These are phyloP conservation scores for Populus euphratica DNA, from an alignment of 345 rosid genomes.

Conservation along the genomic window DNA sequence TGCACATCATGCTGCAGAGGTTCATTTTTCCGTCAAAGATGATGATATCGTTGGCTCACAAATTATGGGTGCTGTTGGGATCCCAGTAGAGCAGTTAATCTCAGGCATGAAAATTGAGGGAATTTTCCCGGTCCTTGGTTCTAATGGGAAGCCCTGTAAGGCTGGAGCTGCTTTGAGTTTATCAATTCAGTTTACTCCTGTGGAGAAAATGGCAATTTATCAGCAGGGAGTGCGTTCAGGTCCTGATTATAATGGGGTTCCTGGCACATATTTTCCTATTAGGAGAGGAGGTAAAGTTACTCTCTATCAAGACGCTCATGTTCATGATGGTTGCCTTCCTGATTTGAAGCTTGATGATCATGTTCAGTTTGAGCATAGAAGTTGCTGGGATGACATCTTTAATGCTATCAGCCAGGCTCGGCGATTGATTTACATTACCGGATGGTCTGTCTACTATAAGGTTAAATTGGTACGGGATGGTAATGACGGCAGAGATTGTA, in stretches of 20 bases:
- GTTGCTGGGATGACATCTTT: slow-evolving; percentile 76
- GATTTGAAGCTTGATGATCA: slow-evolving; percentile 52
- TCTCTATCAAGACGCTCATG: slow-evolving; percentile 93
- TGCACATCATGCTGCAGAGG: slow-evolving; percentile 71
- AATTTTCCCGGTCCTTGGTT: slow-evolving; percentile 51
- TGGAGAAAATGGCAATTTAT: slow-evolving; percentile 45
- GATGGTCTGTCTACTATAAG: slow-evolving; percentile 80
- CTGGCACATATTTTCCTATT: slow-evolving; percentile 80
- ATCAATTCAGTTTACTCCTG: slow-evolving; percentile 64
- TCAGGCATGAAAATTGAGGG: slow-evolving; percentile 60
- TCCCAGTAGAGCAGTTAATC: slow-evolving; percentile 56
- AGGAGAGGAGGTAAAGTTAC: slow-evolving; percentile 77
- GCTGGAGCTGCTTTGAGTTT: slow-evolving; percentile 61
- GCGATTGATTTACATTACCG: slow-evolving; percentile 73
- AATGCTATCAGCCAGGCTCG: slow-evolving; percentile 76
- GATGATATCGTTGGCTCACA: slow-evolving; percentile 78
- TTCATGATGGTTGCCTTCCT: slow-evolving; percentile 57
- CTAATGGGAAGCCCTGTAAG: slow-evolving; percentile 68
- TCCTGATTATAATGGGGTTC: slow-evolving; percentile 58
- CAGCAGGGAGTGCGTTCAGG: slow-evolving; percentile 56
- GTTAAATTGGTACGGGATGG: slow-evolving; percentile 61
- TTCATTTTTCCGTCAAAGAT: slow-evolving; percentile 81
- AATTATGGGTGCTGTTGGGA: slow-evolving; percentile 72
- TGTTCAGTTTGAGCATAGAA: slow-evolving; percentile 46
- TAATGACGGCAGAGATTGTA: slow-evolving; percentile 29